Evolutionary conservation across 139 green algal genomes (phyloP).

Genomic region (Closterium sp.): DNA sequence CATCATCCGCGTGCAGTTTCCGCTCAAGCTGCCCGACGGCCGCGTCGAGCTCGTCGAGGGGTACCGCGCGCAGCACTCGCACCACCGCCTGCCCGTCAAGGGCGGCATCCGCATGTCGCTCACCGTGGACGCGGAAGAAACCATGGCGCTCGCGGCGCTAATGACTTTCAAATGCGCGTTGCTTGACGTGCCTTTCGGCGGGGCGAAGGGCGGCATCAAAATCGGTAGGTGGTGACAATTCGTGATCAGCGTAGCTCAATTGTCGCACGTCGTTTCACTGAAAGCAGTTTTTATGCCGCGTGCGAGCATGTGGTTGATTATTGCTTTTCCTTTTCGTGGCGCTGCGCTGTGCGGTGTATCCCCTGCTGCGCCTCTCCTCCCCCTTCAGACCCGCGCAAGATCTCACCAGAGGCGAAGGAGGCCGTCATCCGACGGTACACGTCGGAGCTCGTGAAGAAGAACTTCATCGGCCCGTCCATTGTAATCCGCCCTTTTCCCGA

Average conservation of each 20-base stretch:
- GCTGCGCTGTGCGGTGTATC: no score
- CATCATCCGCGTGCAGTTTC: constrained; percentile 40
- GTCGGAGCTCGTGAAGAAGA: constrained; percentile 27
- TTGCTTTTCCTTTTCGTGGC: no score
- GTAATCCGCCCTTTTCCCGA: no score
- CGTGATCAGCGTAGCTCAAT: no score
- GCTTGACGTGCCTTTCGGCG: constrained; percentile 93
- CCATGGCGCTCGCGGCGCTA: constrained; percentile 65
- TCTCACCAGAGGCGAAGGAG: constrained; percentile 6
- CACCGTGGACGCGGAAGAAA: constrained; percentile 48
- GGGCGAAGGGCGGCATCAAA: constrained; percentile 75
- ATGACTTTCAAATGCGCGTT: constrained; percentile 97
- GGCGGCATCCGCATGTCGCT: constrained; percentile 43
- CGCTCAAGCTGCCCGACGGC: constrained; percentile 31
- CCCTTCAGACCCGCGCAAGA: no score
- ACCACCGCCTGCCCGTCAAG: constrained; percentile 33
- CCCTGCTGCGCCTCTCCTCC: no score
- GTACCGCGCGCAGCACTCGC: constrained; percentile 46
- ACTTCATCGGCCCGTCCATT: constrained; percentile 19
- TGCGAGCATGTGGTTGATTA: no score
- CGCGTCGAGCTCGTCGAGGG: constrained; percentile 39
- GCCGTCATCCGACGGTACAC: constrained; percentile 30
- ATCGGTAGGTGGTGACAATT: constrained; percentile 27
- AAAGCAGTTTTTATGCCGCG: no score
- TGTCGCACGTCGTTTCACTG: no score